A percentile compares a stretch with the other conserved stretches of the same genome.
phyloP scores from a whole-genome alignment of 495 filamentous ascomycete genomes.

The Aspergillus egyptiacus region DNA sequence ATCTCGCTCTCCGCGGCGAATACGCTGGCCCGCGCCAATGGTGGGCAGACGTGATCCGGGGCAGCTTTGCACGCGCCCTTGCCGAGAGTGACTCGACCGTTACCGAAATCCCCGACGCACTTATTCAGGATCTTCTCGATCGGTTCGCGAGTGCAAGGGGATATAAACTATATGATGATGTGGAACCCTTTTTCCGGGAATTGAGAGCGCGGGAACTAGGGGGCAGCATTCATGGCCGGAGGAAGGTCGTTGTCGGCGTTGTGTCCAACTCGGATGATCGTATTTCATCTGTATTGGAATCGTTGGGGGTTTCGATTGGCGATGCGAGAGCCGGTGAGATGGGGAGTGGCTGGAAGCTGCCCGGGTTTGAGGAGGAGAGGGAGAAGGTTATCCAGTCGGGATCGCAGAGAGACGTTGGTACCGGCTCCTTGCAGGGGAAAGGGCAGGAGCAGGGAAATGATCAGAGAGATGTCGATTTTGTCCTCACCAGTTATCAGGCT shows the following conservation, averaged over 20 bases:
- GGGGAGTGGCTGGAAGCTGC: constrained; percentile 20
- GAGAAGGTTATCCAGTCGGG: not conserved
- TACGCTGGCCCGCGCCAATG: constrained; percentile 52
- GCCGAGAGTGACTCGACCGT: not conserved
- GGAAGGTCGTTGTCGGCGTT: constrained; percentile 52
- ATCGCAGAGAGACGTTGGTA: not conserved
- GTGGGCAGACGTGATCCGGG: constrained; percentile 60
- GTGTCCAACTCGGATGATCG: constrained; percentile 77
- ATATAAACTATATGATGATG: constrained; percentile 54
- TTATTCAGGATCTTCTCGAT: constrained; percentile 50
- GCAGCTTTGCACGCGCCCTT: constrained; percentile 24
- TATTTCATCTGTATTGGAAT: constrained; percentile 53
- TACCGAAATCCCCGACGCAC: constrained; percentile 29
- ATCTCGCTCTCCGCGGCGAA: constrained; percentile 38
- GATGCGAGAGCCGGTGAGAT: constrained; percentile 23
- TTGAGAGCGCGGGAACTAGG: constrained; percentile 21
- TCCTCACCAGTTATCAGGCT: constrained; percentile 68
- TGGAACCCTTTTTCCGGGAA: constrained; percentile 45
- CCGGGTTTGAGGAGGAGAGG: constrained; percentile 37
- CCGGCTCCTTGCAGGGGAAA: not conserved
- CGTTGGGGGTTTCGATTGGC: constrained; percentile 52
- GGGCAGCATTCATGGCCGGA: constrained; percentile 9
- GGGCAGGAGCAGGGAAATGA: not conserved
- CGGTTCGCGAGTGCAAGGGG: constrained; percentile 58
- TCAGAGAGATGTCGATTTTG: constrained; percentile 53